Evolutionary conservation across 1,284 basidiomycete genomes (phyloP).

Genomic region (Ceratobasidium sp.): DNA sequence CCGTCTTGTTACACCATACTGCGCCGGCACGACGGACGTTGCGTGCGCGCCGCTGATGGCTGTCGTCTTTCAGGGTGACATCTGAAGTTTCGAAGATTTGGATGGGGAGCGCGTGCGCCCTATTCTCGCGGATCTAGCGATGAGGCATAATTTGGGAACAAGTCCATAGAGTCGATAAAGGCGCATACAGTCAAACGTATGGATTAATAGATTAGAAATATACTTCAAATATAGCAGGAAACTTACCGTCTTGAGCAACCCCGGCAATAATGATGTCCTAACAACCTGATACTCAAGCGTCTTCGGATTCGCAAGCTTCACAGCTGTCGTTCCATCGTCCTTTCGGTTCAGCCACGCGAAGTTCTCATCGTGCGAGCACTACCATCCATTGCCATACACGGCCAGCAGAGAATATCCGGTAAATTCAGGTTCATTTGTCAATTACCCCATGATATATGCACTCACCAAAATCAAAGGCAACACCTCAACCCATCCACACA

Average conservation of each 20-base stretch:
- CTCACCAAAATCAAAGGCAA: conserved; percentile 91
- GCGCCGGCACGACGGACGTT: conserved; percentile 91
- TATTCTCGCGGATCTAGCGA: conserved; percentile 93
- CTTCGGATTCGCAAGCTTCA: conserved; percentile 96
- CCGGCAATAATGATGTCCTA: conserved; percentile 93
- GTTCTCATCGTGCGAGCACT: conserved; percentile 99
- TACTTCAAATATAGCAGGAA: neutral
- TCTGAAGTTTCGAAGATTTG: conserved; percentile 95
- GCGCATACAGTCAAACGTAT: too few species aligned
- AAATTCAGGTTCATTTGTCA: too few species aligned
- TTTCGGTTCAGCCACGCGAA: conserved; percentile 90
- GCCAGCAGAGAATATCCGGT: too few species aligned
- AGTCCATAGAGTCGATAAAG: too few species aligned
- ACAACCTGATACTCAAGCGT: conserved; percentile 98
- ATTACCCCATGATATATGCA: conserved; percentile 28
- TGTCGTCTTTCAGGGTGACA: conserved; percentile 87
- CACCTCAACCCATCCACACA: conserved; percentile 96
- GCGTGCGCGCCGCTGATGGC: conserved; percentile 82
- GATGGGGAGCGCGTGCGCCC: conserved; percentile 91
- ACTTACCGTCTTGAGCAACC: conserved; percentile 85
- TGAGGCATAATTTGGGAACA: neutral
- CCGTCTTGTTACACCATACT: conserved; percentile 95
- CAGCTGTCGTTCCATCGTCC: conserved; percentile 83
- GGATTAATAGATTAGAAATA: too few species aligned
- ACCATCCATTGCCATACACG: conserved; percentile 38